Conservation (phyloP, 331 rosid species). For the Pyrus hybrid region DNA sequence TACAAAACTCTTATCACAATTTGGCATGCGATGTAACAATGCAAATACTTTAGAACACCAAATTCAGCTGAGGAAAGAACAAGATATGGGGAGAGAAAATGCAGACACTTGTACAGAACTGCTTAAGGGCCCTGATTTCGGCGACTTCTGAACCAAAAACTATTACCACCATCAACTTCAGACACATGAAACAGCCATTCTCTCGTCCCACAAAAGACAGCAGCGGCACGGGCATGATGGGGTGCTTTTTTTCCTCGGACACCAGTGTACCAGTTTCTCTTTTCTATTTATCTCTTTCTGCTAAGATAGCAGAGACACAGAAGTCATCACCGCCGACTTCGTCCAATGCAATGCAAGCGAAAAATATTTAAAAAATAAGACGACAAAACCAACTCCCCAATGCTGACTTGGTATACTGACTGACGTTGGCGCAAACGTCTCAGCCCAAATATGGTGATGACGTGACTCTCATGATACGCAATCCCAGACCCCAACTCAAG, state of each 20-base stretch:
- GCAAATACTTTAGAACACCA: constrained; percentile 20
- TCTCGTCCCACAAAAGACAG: constrained; percentile 18
- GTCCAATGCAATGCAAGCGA: constrained; percentile 46
- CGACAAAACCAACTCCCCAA: constrained; percentile 32
- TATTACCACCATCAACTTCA: neutral
- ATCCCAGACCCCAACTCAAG: constrained; percentile 57
- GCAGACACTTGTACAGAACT: constrained; percentile 27
- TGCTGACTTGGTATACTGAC: constrained; percentile 38
- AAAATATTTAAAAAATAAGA: constrained; percentile 13
- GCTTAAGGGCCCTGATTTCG: constrained; percentile 17
- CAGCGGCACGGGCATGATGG: constrained; percentile 16
- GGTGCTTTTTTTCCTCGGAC: constrained; percentile 15
- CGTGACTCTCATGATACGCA: constrained; percentile 76
- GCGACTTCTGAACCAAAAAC: constrained; percentile 26
- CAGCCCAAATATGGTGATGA: constrained; percentile 69
- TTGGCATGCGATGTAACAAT: constrained; percentile 15
- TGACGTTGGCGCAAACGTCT: constrained; percentile 31
- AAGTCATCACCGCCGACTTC: constrained; percentile 43
- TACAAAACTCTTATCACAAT: constrained; percentile 18
- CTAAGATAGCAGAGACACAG: constrained; percentile 60
- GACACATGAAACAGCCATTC: constrained; percentile 9
- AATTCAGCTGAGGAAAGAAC: constrained; percentile 27
- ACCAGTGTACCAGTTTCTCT: constrained; percentile 20
- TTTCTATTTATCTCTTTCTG: constrained; percentile 37
- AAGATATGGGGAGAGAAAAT: constrained; percentile 9